Evolutionary conservation across 768 basidiomycete species (phyloP).

Genomic region (Psilocybe azurescens): DNA sequence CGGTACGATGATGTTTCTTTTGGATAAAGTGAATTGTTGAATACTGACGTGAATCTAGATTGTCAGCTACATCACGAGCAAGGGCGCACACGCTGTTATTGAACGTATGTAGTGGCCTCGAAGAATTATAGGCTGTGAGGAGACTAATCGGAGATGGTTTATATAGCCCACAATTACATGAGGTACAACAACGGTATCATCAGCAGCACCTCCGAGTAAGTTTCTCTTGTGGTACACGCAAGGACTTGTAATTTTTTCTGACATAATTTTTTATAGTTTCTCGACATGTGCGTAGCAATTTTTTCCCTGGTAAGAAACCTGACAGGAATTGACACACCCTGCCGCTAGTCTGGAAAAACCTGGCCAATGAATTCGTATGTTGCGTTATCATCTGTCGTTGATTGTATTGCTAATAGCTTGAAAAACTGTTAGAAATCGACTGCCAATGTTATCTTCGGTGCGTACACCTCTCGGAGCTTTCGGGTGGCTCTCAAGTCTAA

Average conservation of each 20-base stretch:
- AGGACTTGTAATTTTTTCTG: not conserved
- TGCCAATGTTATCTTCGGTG: constrained; percentile 58
- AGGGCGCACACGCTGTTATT: constrained; percentile 60
- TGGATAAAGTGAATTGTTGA: not conserved
- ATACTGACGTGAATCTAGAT: constrained; percentile 35
- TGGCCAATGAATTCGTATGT: constrained; percentile 59
- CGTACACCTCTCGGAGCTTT: not conserved
- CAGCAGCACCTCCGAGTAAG: constrained; percentile 52
- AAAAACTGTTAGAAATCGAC: constrained; percentile 43
- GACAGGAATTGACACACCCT: not conserved
- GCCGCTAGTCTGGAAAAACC: constrained; percentile 57
- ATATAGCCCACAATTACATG: constrained; percentile 63
- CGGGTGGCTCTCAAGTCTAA: too few relatives aligned
- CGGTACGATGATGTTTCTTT: constrained; percentile 33
- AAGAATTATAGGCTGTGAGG: not conserved
- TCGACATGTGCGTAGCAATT: not conserved
- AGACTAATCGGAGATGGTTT: not conserved
- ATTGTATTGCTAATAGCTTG: not conserved
- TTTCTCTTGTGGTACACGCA: constrained; percentile 5
- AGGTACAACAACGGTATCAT: constrained; percentile 59
- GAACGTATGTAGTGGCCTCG: constrained; percentile 45
- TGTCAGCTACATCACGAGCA: constrained; percentile 63
- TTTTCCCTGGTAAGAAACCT: not conserved
- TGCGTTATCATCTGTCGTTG: not conserved
- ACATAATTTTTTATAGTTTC: not conserved